Evolutionary conservation across 2,329 filamentous ascomycete species (phyloP).

Genomic region (Cercospora janseana): DNA sequence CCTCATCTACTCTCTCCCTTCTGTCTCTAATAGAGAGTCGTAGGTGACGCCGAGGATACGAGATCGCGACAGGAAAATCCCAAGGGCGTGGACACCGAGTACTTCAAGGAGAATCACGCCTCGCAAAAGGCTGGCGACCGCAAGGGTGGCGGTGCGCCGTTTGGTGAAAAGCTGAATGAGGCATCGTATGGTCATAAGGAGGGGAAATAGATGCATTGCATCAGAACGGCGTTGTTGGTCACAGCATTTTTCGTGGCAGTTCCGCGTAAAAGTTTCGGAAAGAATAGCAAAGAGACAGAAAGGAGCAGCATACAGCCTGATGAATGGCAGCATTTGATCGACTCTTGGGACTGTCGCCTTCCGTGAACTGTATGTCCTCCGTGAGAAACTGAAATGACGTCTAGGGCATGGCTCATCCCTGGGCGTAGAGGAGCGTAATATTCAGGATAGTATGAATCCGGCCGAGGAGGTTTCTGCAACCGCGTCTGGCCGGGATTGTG

Average conservation of each 20-base stretch:
- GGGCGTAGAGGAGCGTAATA: too few species aligned
- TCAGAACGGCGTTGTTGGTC: background rate
- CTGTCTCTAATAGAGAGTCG: background rate
- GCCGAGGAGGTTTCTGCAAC: too few species aligned
- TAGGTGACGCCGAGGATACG: conserved; percentile 31
- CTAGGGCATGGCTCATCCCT: too few species aligned
- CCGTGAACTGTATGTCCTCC: too few species aligned
- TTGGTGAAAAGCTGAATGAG: conserved; percentile 35
- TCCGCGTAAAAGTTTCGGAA: background rate
- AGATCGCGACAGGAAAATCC: conserved; percentile 28
- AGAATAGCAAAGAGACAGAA: conserved; percentile 3
- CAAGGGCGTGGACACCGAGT: conserved; percentile 35
- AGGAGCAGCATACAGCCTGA: too few species aligned
- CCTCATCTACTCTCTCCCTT: background rate
- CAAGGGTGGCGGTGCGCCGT: conserved; percentile 19
- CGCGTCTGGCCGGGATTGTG: too few species aligned
- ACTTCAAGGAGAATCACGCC: conserved; percentile 36
- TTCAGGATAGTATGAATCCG: too few species aligned
- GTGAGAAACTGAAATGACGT: too few species aligned
- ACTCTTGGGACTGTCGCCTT: too few species aligned
- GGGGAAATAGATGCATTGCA: conserved; percentile 32
- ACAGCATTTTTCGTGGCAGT: background rate
- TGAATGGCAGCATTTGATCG: too few species aligned
- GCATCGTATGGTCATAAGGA: conserved; percentile 37
- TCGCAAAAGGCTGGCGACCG: conserved; percentile 32